Conservation (phyloP, 2,329 filamentous ascomycete species). For the Sclerotinia trifoliorum region DNA sequence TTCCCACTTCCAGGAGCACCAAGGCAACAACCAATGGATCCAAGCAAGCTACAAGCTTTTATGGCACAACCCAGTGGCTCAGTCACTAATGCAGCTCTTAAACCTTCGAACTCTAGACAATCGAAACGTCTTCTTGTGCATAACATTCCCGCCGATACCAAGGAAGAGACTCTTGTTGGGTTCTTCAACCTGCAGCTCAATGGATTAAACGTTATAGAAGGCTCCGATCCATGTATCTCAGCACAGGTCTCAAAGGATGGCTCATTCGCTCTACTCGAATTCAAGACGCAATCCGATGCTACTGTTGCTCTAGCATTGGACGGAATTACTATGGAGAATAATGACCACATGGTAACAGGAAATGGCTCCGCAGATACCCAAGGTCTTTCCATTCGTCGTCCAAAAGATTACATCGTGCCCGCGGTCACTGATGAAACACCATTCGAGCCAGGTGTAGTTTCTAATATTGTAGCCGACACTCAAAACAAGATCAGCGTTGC, state of each 20-base stretch:
- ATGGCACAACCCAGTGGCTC: conserved; percentile 83
- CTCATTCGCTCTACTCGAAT: conserved; percentile 84
- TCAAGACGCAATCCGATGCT: conserved; percentile 81
- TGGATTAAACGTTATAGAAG: conserved; percentile 87
- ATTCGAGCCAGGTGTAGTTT: conserved; percentile 73
- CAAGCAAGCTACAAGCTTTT: conserved; percentile 88
- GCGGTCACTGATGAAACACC: conserved; percentile 70
- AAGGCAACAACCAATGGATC: conserved; percentile 92
- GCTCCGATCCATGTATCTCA: conserved; percentile 78
- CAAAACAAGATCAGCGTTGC: conserved; percentile 93
- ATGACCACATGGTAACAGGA: conserved; percentile 50
- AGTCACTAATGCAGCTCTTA: conserved; percentile 69
- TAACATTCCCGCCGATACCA: conserved; percentile 72
- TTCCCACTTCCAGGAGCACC: conserved; percentile 96
- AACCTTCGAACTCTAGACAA: conserved; percentile 90
- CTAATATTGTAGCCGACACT: conserved; percentile 81
- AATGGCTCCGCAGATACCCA: conserved; percentile 51
- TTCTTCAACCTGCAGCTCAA: conserved; percentile 98
- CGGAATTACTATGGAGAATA: conserved; percentile 81
- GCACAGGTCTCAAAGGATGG: conserved; percentile 78
- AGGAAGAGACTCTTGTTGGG: conserved; percentile 70
- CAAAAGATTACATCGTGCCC: conserved; percentile 96
- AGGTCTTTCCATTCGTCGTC: conserved; percentile 75
- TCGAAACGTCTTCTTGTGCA: conserved; percentile 87
- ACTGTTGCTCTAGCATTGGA: conserved; percentile 90